Base-by-base conservation (phyloP, 768 basidiomycete genomes). In the Boletus rubropictus region DNA sequence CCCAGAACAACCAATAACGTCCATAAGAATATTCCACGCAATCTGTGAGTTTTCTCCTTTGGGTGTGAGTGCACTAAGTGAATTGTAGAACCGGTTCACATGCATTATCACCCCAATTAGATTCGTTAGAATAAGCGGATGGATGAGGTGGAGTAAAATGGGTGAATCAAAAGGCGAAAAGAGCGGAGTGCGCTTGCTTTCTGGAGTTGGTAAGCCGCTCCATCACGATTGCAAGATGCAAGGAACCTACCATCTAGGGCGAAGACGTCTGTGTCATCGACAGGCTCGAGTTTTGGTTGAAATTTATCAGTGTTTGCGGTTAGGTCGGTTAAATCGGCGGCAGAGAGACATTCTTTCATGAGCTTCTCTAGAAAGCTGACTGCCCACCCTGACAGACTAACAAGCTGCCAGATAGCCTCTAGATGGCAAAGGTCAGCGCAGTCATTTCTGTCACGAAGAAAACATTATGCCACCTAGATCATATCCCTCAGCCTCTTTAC, bases 401-500 rank as follows among this genome's bases (percentile, higher is more conserved):
- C 76, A 12, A 89, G 71, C 52, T 84, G 81, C 88, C 88, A 89
- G 22, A 80, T 74, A 29, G 82, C 78, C 44, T 80, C 87, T 90
- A 22, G 20, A 47, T 24, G 48, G 44, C 24, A 34, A 34, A 9
- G 7, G 24, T 56, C 42, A 49, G 35, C 15, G 28, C 4, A 39
- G 57, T 50, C 46, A 38, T 24, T 35, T 22, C 17, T 20, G 20
- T 45, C 27, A 5, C 5, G 37, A 28, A 25, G 28, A 17, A 17
- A 44, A 33, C n/a, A 33, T 9, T 1, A 17, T 35, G 56, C 32
- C 43, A 86, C 87, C 78, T 3, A 86, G 68, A 55, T 87, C 83
- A 55, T 84, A 84, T 17, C 63, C 69, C 47, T 77, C 76, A 3
- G 71, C 74, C 17, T 85, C 82, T 52, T 67, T 71, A 53, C 84